Conservation (phyloP, 306 rosid species). For the Sindora glabra region DNA sequence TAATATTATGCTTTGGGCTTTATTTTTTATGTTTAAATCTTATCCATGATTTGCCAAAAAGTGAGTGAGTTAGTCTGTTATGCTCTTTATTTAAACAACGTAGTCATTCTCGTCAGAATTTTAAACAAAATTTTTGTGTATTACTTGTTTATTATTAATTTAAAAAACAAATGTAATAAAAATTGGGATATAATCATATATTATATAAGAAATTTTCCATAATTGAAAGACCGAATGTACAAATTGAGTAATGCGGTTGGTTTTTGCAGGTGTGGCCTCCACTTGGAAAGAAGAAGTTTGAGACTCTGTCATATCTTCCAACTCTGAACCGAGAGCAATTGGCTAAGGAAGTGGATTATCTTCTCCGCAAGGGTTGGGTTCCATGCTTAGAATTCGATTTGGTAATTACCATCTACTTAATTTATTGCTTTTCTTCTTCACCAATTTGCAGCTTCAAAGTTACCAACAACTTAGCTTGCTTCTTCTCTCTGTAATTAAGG, state of each 20-base stretch:
- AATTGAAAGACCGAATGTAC: not conserved
- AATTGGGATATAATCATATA: too few relatives aligned
- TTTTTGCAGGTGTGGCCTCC: slow-evolving; percentile 53
- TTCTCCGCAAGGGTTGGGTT: slow-evolving; percentile 23
- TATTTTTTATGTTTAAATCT: too few relatives aligned
- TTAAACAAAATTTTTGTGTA: too few relatives aligned
- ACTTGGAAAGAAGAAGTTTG: slow-evolving; percentile 33
- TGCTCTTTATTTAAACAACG: too few relatives aligned
- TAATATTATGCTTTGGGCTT: too few relatives aligned
- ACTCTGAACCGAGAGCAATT: not conserved
- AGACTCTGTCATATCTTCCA: slow-evolving; percentile 51
- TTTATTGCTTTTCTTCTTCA: too few relatives aligned
- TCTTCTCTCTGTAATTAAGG: not conserved
- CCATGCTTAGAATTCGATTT: slow-evolving; percentile 42
- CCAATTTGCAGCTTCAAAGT: not conserved
- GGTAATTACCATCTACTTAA: slow-evolving; percentile 8
- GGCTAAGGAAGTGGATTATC: slow-evolving; percentile 30
- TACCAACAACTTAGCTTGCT: not conserved
- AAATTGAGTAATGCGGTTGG: not conserved
- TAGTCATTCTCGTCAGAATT: too few relatives aligned
- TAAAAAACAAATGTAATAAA: too few relatives aligned
- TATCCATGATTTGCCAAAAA: too few relatives aligned
- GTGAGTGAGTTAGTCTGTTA: too few relatives aligned
- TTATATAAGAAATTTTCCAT: too few relatives aligned
- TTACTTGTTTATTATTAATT: too few relatives aligned